phyloP scores from a whole-genome alignment of 345 rosid species.

The Zanthoxylum bungeanum region DNA sequence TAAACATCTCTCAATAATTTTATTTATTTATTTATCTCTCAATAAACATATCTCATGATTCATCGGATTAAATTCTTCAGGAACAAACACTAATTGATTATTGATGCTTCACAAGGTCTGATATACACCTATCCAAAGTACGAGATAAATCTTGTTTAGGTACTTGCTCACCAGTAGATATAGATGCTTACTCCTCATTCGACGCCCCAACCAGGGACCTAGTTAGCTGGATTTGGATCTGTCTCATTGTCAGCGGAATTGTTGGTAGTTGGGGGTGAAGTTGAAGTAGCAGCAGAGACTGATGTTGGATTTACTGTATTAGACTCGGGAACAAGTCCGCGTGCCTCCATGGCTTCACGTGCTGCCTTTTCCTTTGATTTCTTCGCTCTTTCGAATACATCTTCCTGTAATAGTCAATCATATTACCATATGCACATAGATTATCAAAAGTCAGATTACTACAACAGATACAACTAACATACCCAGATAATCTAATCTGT shows the following conservation, averaged over 20 bases:
- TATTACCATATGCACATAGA: neutral
- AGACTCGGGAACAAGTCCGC: constrained; percentile 43
- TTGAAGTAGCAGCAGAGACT: constrained; percentile 4
- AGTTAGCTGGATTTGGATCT: constrained; percentile 21
- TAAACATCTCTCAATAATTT: no score
- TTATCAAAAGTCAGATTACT: neutral
- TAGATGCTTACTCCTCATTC: no score
- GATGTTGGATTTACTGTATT: constrained; percentile 16
- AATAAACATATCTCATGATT: no score
- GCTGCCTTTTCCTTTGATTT: constrained; percentile 83
- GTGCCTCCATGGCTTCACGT: constrained; percentile 58
- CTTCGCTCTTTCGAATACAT: constrained; percentile 76
- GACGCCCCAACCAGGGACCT: no score
- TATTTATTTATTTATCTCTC: no score
- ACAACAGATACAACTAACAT: neutral
- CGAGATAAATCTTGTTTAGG: no score
- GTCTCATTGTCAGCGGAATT: constrained; percentile 6
- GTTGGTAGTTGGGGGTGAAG: constrained; percentile 13
- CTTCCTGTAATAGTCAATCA: constrained; percentile 46
- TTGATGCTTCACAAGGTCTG: no score
- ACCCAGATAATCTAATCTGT: neutral
- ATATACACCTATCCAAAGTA: no score
- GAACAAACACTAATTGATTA: no score
- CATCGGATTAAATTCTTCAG: no score
- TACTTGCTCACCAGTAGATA: no score